Evolutionary conservation across 2,329 filamentous ascomycete genomes (phyloP).

Genomic region (Neonectria coccinea): DNA sequence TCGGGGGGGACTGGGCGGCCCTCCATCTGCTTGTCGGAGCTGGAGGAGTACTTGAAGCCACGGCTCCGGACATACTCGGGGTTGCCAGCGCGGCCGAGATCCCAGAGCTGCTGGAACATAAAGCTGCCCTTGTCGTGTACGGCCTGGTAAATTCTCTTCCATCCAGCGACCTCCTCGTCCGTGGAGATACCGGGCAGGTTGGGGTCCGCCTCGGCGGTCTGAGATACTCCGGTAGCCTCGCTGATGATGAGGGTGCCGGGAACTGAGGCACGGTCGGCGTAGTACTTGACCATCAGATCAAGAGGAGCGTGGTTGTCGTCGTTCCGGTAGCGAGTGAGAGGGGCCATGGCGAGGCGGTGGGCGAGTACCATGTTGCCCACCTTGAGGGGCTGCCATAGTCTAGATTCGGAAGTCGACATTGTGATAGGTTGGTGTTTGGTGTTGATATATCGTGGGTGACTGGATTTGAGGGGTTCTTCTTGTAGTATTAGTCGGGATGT

Average conservation of each 20-base stretch:
- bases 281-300: slow-evolving; percentile 54
- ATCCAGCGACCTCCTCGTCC: slow-evolving; percentile 67
- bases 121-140: slow-evolving; percentile 72
- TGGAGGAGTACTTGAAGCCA: slow-evolving; percentile 46
- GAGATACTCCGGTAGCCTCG: slow-evolving; percentile 59
- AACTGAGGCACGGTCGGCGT: slow-evolving; percentile 56
- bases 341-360: slow-evolving; percentile 65
- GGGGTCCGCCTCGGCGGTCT: slow-evolving; percentile 36
- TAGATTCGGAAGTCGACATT: slow-evolving; percentile 35
- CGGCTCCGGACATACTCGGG: slow-evolving; percentile 36
- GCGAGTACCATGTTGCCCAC: slow-evolving; percentile 54
- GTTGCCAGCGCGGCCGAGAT: slow-evolving; percentile 63
- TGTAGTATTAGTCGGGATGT: not conserved
- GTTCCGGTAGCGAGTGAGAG: slow-evolving; percentile 65
- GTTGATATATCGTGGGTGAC: not conserved
- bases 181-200: slow-evolving; percentile 69
- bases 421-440: not conserved
- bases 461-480: not conserved
- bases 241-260: slow-evolving; percentile 59
- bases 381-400: slow-evolving; percentile 52
- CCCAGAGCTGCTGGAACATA: slow-evolving; percentile 75
- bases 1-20: slow-evolving; percentile 32
- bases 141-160: slow-evolving; percentile 70
- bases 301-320: slow-evolving; percentile 52
- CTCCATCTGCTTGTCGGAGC: slow-evolving; percentile 40